phyloP scores from a whole-genome alignment of 2,329 filamentous ascomycete species.

The Trichoderma afroharzianum region DNA sequence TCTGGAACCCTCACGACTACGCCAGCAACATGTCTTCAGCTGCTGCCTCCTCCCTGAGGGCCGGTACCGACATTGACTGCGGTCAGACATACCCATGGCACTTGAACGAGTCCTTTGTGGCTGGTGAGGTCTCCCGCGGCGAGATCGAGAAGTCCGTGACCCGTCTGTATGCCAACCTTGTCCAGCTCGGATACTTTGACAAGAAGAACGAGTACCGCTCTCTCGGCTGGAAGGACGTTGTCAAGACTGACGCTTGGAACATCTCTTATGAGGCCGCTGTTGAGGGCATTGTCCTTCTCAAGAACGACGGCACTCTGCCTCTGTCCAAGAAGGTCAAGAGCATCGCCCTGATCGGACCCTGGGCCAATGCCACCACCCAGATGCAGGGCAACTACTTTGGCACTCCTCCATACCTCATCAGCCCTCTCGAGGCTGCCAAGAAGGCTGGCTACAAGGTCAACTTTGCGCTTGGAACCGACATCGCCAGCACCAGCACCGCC shows the following conservation, averaged over 20 bases:
- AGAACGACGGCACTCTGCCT: slow-evolving; percentile 60
- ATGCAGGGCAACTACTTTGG: slow-evolving; percentile 29
- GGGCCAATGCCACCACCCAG: slow-evolving; percentile 28
- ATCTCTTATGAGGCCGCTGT: slow-evolving; percentile 44
- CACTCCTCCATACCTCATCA: slow-evolving; percentile 51
- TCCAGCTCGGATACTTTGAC: slow-evolving; percentile 16
- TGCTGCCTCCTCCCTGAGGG: slow-evolving; percentile 30
- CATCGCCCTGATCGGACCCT: slow-evolving; percentile 27
- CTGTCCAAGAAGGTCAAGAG: slow-evolving; percentile 27
- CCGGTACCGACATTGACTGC: slow-evolving; percentile 31
- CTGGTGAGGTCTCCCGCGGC: slow-evolving; percentile 12
- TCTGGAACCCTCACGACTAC: slow-evolving; percentile 43
- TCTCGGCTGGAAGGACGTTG: slow-evolving; percentile 52
- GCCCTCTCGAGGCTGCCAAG: slow-evolving; percentile 47
- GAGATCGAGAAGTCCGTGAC: slow-evolving; percentile 15
- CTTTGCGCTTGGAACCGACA: not conserved
- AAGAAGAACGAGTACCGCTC: slow-evolving; percentile 4
- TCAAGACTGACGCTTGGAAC: slow-evolving; percentile 8
- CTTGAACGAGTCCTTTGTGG: slow-evolving; percentile 14
- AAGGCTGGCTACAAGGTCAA: slow-evolving; percentile 3
- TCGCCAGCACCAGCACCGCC: not conserved
- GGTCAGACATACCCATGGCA: slow-evolving; percentile 16
- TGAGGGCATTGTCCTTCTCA: slow-evolving; percentile 55
- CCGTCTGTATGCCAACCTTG: slow-evolving; percentile 15
- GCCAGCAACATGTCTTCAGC: slow-evolving; percentile 33